Evolutionary conservation across 306 rosid genomes (phyloP).

Genomic region (Acacia confusa): DNA sequence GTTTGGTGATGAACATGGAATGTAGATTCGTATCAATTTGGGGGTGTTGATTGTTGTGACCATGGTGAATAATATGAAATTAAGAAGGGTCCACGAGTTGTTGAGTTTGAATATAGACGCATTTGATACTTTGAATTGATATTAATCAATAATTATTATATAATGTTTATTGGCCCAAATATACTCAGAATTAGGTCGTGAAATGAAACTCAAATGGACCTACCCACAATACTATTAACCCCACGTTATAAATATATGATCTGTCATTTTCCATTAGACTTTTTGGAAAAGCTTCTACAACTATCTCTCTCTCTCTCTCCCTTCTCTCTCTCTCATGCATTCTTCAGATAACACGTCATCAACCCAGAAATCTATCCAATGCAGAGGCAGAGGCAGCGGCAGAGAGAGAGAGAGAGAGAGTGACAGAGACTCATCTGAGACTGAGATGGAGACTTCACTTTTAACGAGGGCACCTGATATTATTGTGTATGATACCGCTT

Average conservation of each 20-base stretch:
- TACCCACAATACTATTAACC: background rate
- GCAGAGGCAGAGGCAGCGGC: too few species aligned
- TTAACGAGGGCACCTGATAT: too few species aligned
- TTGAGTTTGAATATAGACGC: constrained; percentile 34
- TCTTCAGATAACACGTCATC: too few species aligned
- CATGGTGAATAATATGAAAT: constrained; percentile 14
- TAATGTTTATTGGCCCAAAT: constrained; percentile 44
- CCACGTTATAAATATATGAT: background rate
- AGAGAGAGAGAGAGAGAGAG: background rate
- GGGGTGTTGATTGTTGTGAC: constrained; percentile 3
- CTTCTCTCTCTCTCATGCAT: background rate
- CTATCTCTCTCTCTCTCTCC: background rate
- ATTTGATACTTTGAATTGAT: constrained; percentile 21
- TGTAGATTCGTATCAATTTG: background rate
- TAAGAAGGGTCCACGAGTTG: constrained; percentile 50
- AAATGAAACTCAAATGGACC: constrained; percentile 30
- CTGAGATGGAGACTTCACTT: too few species aligned
- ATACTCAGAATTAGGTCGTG: constrained; percentile 37
- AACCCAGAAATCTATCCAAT: too few species aligned
- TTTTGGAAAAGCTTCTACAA: constrained; percentile 13
- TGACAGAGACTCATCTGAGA: too few species aligned
- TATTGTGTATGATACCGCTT: too few species aligned
- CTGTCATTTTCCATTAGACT: background rate
- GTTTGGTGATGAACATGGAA: too few species aligned
- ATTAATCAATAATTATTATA: background rate